Evolutionary conservation across 129 eudicot species (phyloP), one percentile per base, ranked within the genome.

Genomic region (Solidago caesia): DNA sequence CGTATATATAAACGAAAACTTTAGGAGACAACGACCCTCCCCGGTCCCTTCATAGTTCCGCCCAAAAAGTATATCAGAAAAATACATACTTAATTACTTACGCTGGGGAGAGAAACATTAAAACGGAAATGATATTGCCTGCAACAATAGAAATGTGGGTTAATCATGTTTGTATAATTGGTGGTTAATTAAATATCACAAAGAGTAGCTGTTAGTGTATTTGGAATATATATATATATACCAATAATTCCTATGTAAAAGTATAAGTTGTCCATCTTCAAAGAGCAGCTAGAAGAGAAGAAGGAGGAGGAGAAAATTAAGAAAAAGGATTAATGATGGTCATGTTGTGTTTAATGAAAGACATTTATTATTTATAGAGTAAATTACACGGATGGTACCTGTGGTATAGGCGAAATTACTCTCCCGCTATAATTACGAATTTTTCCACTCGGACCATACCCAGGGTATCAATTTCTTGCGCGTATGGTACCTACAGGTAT

Each of bases 31-130:
- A 1, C 0, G 39, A 33, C 39, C 3, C 39, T 2, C 2, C 39
- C 39, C 2, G 39, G 39, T 33, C 39, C 39, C 39, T 1, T 33
- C 39, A 33, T 33, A 33, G 39, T 33, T 33, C 39, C 39, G 39
- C 39, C 39, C 39, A 33, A n/a, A n/a, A n/a, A n/a, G n/a, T n/a
- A n/a, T n/a, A 33, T 33, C 1, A 33, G 3, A 33, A 33, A 33
- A 33, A 21, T 21, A 21, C 21, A 21, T 33, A 33, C 2, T 33
- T 33, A 33, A 33, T 33, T 42, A 75, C 96, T 82, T 82, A 89
- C 96, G 73, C 84, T 41, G 91, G 96, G 45, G 96, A 75, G 71
- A 89, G 96, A 73, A 89, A 89, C 87, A 89, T 75, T 21, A 83
- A 66, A n/a, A 84, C 81, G 21, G 91, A 86, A 73, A 86, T 89